Conservation (phyloP, 371 early-diverging fungal genomes). For the Syncephalastrum contaminatum region DNA sequence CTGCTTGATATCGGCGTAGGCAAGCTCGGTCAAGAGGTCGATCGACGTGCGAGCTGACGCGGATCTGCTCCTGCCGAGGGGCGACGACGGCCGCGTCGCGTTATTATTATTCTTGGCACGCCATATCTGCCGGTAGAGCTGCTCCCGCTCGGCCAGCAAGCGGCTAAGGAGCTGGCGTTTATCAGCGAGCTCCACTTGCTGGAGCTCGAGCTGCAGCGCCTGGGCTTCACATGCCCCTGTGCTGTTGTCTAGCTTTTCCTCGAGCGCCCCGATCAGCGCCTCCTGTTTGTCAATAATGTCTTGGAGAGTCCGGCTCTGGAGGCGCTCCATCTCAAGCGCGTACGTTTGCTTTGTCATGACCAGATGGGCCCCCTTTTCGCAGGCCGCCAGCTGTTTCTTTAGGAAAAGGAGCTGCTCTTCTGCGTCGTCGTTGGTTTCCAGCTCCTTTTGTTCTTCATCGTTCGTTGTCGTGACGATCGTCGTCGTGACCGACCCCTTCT, state of each 20-base stretch:
- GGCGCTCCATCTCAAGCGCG: constrained; percentile 28
- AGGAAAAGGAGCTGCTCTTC: constrained; percentile 17
- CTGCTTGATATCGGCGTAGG: constrained; percentile 4
- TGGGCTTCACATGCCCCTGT: constrained; percentile 4
- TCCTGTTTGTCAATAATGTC: constrained; percentile 39
- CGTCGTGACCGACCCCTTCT: constrained; percentile 16
- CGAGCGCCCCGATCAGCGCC: constrained; percentile 32
- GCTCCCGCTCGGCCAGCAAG: constrained; percentile 36
- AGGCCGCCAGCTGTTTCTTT: constrained; percentile 26
- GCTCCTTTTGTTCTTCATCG: constrained; percentile 11
- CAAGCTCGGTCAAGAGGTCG: constrained; percentile 28
- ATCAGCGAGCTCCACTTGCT: constrained; percentile 38
- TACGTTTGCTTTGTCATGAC: constrained; percentile 30
- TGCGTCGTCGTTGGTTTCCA: constrained; percentile 10
- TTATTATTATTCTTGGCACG: neutral
- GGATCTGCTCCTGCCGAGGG: constrained; percentile 12
- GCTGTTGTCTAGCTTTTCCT: constrained; percentile 17
- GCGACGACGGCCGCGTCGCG: neutral
- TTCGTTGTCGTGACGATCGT: neutral
- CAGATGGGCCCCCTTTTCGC: constrained; percentile 34
- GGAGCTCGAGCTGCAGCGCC: constrained; percentile 32
- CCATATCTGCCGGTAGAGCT: constrained; percentile 12
- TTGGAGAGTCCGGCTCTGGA: constrained; percentile 26
- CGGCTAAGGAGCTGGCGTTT: constrained; percentile 32
- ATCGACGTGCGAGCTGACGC: constrained; percentile 32